Evolutionary conservation across 208 protist genomes (phyloP).

Genomic region (Leishmania amazonensis): DNA sequence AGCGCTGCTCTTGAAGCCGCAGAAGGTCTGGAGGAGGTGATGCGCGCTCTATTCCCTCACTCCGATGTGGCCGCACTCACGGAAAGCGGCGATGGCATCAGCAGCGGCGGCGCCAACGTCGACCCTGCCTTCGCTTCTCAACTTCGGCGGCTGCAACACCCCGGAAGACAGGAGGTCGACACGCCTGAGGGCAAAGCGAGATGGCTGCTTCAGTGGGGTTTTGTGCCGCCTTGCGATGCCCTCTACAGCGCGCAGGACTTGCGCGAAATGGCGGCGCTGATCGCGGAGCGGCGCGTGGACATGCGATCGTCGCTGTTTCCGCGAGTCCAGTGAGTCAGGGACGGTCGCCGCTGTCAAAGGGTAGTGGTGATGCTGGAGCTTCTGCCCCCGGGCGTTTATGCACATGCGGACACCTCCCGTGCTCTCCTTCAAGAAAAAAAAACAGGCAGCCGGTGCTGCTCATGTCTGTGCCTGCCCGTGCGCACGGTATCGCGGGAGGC

Average conservation of each 20-base stretch:
- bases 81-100: neutral
- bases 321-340: neutral
- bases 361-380: neutral
- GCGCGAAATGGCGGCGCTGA: constrained; percentile 64
- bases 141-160: constrained; percentile 28
- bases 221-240: constrained; percentile 64
- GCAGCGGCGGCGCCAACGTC: neutral
- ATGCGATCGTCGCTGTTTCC: constrained; percentile 47
- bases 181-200: constrained; percentile 57
- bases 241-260: constrained; percentile 69
- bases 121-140: neutral
- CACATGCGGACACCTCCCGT: neutral
- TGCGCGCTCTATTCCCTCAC: constrained; percentile 1
- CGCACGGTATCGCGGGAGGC: neutral
- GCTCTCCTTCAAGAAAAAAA: neutral
- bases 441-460: neutral
- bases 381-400: neutral
- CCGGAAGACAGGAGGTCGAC: constrained; percentile 37
- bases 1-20: neutral
- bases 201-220: constrained; percentile 85
- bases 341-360: neutral
- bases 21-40: constrained; percentile 5
- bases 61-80: neutral
- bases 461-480: neutral
- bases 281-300: constrained; percentile 78